These are phyloP conservation scores for Citrus sp. DNA, from an alignment of 345 rosid species.

Conservation along the genomic window DNA sequence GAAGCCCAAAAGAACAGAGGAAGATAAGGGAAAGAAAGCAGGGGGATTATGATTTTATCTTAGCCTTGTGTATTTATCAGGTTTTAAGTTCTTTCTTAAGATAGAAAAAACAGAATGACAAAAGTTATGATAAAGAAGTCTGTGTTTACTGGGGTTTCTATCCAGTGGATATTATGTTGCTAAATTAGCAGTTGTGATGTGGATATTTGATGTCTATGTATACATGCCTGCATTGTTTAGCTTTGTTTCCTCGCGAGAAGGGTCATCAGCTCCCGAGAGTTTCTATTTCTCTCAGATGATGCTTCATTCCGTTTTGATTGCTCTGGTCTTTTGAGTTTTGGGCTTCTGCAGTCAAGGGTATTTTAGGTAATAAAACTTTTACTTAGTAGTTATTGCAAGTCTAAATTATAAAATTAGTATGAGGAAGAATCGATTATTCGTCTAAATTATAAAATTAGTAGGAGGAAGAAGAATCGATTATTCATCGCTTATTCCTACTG, in stretches of 20 bases:
- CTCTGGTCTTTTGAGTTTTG: too few species aligned
- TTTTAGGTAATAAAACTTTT: too few species aligned
- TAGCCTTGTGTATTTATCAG: constrained; percentile 12
- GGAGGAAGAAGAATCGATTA: too few species aligned
- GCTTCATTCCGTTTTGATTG: too few species aligned
- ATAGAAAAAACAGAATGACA: neutral
- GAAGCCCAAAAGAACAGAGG: neutral
- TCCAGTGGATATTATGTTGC: neutral
- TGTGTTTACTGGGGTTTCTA: neutral
- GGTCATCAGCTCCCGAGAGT: too few species aligned
- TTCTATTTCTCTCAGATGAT: too few species aligned
- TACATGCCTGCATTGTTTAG: neutral
- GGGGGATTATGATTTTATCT: neutral
- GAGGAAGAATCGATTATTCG: too few species aligned
- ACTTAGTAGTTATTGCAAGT: too few species aligned
- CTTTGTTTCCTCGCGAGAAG: neutral
- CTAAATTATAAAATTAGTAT: too few species aligned
- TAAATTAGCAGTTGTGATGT: neutral
- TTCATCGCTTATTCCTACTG: too few species aligned
- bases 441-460: too few species aligned
- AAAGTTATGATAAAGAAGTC: neutral
- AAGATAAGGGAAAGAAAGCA: neutral
- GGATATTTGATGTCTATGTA: constrained; percentile 13
- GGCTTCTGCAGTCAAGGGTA: too few species aligned
- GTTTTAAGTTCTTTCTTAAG: constrained; percentile 11